phyloP scores from a whole-genome alignment of 179 eudicot species.

The Spergularia azorica region DNA sequence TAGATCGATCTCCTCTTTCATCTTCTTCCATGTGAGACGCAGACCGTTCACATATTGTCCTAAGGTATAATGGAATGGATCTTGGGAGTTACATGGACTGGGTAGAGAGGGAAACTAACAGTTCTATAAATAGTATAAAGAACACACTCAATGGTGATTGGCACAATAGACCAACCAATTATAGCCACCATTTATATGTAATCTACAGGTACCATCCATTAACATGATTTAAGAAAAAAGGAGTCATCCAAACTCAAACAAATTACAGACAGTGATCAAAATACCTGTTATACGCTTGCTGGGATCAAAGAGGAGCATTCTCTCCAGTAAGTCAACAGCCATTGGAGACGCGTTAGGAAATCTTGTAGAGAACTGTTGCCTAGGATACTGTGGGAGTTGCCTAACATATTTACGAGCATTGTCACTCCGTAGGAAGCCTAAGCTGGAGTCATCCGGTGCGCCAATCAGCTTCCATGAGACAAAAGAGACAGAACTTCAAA shows the following conservation, averaged over 20 bases:
- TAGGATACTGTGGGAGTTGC: conserved; percentile 82
- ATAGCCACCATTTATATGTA: not conserved
- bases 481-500: conserved; percentile 13
- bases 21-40: too few relatives aligned
- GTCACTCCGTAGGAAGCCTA: conserved; percentile 80
- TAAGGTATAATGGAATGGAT: too few relatives aligned
- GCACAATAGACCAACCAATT: too few relatives aligned
- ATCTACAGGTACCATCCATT: not conserved
- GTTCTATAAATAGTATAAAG: not conserved
- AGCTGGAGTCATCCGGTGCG: conserved; percentile 90
- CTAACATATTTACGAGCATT: conserved; percentile 82
- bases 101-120: too few relatives aligned
- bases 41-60: too few relatives aligned
- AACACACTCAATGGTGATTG: not conserved
- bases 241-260: not conserved
- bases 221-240: not conserved
- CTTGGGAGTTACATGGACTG: too few relatives aligned
- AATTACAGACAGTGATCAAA: not conserved
- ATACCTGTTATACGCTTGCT: conserved; percentile 75
- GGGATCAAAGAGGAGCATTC: conserved; percentile 86
- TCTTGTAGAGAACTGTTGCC: conserved; percentile 48
- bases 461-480: conserved; percentile 67
- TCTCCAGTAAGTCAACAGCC: conserved; percentile 72
- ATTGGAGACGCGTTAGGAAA: conserved; percentile 61
- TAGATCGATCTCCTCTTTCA: too few relatives aligned